phyloP scores from a whole-genome alignment of 2,329 filamentous ascomycete species.

The Uncinocarpus reesii region DNA sequence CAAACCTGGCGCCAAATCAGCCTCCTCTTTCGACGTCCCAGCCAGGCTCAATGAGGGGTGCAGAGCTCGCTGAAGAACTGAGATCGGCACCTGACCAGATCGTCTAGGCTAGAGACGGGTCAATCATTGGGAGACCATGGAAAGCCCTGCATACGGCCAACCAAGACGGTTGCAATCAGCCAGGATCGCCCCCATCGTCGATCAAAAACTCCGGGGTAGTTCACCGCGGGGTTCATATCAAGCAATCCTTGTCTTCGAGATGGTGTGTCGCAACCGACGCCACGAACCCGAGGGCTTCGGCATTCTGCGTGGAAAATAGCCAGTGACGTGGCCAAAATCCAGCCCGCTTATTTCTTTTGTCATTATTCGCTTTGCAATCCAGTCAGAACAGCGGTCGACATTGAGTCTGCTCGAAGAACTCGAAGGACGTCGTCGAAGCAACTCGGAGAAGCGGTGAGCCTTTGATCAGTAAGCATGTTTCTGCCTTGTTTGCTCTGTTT shows the following conservation, averaged over 20 bases:
- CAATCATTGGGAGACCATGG: background rate
- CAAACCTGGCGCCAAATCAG: background rate
- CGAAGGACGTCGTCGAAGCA: background rate
- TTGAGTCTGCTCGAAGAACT: too few relatives aligned
- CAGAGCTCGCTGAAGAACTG: background rate
- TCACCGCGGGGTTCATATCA: background rate
- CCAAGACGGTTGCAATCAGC: constrained; percentile 6
- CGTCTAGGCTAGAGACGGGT: background rate
- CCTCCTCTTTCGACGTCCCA: background rate
- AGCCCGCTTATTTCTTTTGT: too few relatives aligned
- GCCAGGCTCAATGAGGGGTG: background rate
- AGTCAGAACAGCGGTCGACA: too few relatives aligned
- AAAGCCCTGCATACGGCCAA: constrained; percentile 1
- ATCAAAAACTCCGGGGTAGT: constrained; percentile 6
- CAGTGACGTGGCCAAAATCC: too few relatives aligned
- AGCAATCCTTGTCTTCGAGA: background rate
- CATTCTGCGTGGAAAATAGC: too few relatives aligned
- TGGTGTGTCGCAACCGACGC: background rate
- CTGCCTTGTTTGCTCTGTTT: constrained; percentile 1
- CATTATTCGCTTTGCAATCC: too few relatives aligned
- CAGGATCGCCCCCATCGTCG: background rate
- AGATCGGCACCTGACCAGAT: background rate
- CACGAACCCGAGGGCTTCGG: background rate
- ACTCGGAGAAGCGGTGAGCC: background rate
- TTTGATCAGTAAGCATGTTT: too few relatives aligned